phyloP scores from a whole-genome alignment of 306 rosid species.

The Rosa multiflora region DNA sequence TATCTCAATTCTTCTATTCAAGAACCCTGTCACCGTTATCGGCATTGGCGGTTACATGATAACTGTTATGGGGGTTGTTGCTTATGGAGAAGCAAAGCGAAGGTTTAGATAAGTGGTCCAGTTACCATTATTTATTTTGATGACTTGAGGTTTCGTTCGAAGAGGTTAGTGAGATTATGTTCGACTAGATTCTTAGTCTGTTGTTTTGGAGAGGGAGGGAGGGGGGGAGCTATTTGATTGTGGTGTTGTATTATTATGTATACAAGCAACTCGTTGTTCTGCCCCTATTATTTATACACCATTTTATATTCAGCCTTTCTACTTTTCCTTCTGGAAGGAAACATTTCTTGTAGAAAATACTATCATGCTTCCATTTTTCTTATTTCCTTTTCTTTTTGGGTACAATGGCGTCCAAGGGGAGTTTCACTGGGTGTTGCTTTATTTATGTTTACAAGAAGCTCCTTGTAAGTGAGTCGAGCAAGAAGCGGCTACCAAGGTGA shows the following conservation, averaged over 20 bases:
- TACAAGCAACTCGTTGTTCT: background rate
- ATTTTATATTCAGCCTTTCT: background rate
- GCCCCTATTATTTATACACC: background rate
- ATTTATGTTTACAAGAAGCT: too few relatives aligned
- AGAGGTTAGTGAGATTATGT: constrained; percentile 22
- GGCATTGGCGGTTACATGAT: constrained; percentile 86
- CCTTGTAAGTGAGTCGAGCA: too few relatives aligned
- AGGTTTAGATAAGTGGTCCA: constrained; percentile 61
- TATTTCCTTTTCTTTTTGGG: too few relatives aligned
- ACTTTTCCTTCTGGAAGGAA: background rate
- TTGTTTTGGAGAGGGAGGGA: constrained; percentile 4
- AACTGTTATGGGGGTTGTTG: constrained; percentile 79
- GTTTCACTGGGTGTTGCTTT: too few relatives aligned
- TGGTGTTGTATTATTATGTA: constrained; percentile 18
- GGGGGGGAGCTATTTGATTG: constrained; percentile 9
- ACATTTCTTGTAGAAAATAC: too few relatives aligned
- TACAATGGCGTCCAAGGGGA: too few relatives aligned
- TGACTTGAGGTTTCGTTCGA: constrained; percentile 23
- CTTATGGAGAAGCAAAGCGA: constrained; percentile 91
- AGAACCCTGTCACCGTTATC: constrained; percentile 81
- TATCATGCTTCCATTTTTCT: too few relatives aligned
- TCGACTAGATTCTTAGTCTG: constrained; percentile 34
- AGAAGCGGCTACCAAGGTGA: too few relatives aligned
- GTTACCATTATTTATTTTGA: constrained; percentile 7
- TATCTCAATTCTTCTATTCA: constrained; percentile 89